Evolutionary conservation across 2,329 filamentous ascomycete genomes (phyloP).

Genomic region (Phyllosticta citriasiana): DNA sequence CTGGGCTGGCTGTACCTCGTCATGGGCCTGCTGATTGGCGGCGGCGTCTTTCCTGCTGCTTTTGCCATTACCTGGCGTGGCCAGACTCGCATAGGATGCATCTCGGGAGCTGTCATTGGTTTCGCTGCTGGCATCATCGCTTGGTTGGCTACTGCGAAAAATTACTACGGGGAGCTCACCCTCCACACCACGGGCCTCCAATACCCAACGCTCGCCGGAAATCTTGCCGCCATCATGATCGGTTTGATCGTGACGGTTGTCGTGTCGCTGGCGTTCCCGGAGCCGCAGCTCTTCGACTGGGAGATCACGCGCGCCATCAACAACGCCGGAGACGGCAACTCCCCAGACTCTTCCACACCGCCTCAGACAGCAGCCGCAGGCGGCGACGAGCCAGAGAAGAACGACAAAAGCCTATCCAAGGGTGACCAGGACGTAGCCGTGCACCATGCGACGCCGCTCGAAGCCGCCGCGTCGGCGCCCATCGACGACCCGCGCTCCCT

Average conservation of each 20-base stretch:
- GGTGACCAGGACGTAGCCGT: background rate
- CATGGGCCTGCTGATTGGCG: slow-evolving; percentile 44
- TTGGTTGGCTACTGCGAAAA: slow-evolving; percentile 42
- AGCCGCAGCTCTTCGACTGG: slow-evolving; percentile 33
- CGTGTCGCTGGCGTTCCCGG: slow-evolving; percentile 33
- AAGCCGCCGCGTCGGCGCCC: slow-evolving; percentile 7
- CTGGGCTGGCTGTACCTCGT: slow-evolving; percentile 47
- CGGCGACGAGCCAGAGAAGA: background rate
- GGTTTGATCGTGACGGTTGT: slow-evolving; percentile 36
- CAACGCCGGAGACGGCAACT: slow-evolving; percentile 19
- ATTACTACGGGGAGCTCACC: slow-evolving; percentile 39
- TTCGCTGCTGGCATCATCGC: slow-evolving; percentile 42
- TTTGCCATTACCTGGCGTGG: slow-evolving; percentile 45
- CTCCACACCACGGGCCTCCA: slow-evolving; percentile 40
- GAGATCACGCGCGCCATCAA: slow-evolving; percentile 29
- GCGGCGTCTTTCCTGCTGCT: slow-evolving; percentile 44
- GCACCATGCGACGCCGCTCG: background rate
- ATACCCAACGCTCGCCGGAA: slow-evolving; percentile 45
- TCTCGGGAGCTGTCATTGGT: slow-evolving; percentile 41
- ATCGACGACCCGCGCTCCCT: slow-evolving; percentile 23
- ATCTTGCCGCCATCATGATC: slow-evolving; percentile 38
- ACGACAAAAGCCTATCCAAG: background rate
- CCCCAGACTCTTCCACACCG: background rate
- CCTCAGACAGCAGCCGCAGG: slow-evolving; percentile 9
- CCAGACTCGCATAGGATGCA: slow-evolving; percentile 41